Base-by-base conservation (phyloP, 306 rosid genomes). In the Corylus heterophylla region DNA sequence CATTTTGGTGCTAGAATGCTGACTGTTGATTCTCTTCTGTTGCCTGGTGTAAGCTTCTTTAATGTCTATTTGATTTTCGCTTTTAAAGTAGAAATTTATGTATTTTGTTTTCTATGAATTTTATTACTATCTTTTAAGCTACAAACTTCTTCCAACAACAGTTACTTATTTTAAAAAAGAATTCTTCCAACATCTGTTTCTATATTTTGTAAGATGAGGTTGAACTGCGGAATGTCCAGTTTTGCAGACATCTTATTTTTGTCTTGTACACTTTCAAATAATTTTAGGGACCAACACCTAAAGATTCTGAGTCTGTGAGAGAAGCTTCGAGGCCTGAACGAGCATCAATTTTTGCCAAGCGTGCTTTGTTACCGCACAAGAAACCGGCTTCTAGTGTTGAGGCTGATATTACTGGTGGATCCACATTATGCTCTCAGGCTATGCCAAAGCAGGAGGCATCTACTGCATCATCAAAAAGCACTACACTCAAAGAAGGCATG, bases 301-400 rank as follows among this genome's bases (percentile, higher is more conserved):
- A 87, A 74, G 98, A 91, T 18, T 71, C 80, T 31, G 97, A 93
- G 74, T 82, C 84, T 77, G 76, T 83, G 42, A 92, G 90, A 79
- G 98, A 90, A 79, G 87, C 83, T 77, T 74, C 80, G 22, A 93
- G 87, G 89, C 81, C 90, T 58, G 99, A 95, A 72, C 87, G 86
- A 59, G 74, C 87, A 73, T 75, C 90, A 54, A 72, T 81, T 64
- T 84, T 96, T 80, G 69, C 87, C 6, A 90, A 96, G 83, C 88
- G 98, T 78, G 83, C 87, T 71, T 62, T 86, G 52, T 69, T 87
- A 50, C 91, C 81, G 49, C 84, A 83, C 69, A 93, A 89, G 92
- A 95, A 89, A 87, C 99, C 97, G 44, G 73, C 94, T 68, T 88
- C 97, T 70, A 90, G 98, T 77, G 99, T 93, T 59, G 93, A 93